Evolutionary conservation across 371 early-diverging fungal species (phyloP), one percentile per base, ranked within the genome.

Genomic region (Rhizopus delemar): DNA sequence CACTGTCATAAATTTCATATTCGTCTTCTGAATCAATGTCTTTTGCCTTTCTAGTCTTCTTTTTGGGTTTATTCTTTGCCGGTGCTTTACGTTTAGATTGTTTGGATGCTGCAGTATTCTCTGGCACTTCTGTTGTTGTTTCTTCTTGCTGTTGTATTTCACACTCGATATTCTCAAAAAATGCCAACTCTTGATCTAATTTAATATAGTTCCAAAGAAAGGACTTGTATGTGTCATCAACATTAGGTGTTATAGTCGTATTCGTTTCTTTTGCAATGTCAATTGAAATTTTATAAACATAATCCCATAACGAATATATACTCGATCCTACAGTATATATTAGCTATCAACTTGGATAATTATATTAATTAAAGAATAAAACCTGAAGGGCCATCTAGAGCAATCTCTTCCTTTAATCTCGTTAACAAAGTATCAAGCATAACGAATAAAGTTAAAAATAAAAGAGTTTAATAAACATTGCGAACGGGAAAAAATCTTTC

Each of bases 181-280:
- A 68, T 15, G 46, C 35, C 0, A 71, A 46, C 5, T 63, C 68
- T 3, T 28, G 3, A n/a, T 59, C 60, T 2, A 34, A 16, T 32
- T 39, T 54, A 6, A 71, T 12, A 35, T 60, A 59, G 5, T 66
- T 57, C 77, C 77, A 76, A 22, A 76, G 13, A 35, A 64, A 70
- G 0, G 51, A 8, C 39, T 73, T 76, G 51, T 73, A 76, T 1
- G 41, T 54, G 2, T 58, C 63, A 41, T 76, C 73, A 4, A 75
- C 39, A 4, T 39, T 41, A 5, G 73, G 73, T 8, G 33, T 58
- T 6, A 51, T 51, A 28, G 31, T n/a, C 16, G 31, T 2, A 5
- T 45, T 29, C 8, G 51, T 50, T 12, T 62, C 22, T 12, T 49
- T 46, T 16, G 56, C 52, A 2, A 56, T 48, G 2, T 62, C 59